phyloP scores from a whole-genome alignment of 1,139 yeast species.

The Wickerhamomyces sp. region DNA sequence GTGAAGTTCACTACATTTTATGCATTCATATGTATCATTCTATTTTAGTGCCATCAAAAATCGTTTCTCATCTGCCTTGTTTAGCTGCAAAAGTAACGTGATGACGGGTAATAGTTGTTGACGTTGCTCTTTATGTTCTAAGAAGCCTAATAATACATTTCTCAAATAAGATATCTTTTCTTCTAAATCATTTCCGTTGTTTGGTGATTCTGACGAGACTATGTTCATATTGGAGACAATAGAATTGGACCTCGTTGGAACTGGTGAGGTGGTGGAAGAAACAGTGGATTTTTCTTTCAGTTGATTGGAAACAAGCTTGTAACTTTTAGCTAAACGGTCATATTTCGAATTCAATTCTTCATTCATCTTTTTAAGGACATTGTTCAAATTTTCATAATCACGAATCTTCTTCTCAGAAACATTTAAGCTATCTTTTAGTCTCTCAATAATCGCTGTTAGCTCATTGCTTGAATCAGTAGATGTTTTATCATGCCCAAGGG shows the following conservation, averaged over 20 bases:
- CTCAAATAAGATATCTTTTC: constrained; percentile 72
- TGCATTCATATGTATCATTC: neutral
- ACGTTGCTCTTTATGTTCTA: constrained; percentile 91
- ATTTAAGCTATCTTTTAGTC: constrained; percentile 50
- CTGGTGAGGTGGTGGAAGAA: constrained; percentile 13
- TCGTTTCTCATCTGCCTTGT: constrained; percentile 66
- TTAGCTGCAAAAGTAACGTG: constrained; percentile 65
- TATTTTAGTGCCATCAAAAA: constrained; percentile 56
- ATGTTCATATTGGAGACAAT: constrained; percentile 16
- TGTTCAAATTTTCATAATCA: constrained; percentile 55
- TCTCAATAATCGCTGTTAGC: constrained; percentile 30
- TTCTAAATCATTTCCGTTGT: neutral
- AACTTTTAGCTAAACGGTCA: constrained; percentile 63
- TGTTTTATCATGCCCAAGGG: constrained; percentile 19
- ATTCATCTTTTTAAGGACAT: constrained; percentile 54
- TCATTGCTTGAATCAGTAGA: constrained; percentile 22
- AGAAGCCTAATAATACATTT: constrained; percentile 81
- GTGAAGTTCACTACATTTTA: no score
- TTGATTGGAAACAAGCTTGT: constrained; percentile 55
- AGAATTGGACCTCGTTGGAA: constrained; percentile 25
- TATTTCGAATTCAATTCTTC: constrained; percentile 66
- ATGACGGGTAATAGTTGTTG: constrained; percentile 81
- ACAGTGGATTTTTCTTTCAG: constrained; percentile 36
- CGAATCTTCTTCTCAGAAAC: constrained; percentile 45
- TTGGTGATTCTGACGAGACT: neutral